phyloP scores from a whole-genome alignment of 2,329 filamentous ascomycete genomes.

The Aspergillus sp. region DNA sequence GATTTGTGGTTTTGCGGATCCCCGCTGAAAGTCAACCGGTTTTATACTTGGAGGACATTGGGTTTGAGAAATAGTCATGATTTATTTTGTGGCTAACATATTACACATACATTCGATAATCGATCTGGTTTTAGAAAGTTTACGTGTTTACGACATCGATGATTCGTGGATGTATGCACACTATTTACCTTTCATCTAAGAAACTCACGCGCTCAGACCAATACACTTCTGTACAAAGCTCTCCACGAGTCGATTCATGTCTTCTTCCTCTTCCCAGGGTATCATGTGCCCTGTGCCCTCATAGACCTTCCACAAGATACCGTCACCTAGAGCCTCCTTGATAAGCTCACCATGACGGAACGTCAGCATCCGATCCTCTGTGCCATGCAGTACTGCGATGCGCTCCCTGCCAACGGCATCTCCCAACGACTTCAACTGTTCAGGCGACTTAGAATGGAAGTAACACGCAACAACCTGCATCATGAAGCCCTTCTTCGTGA shows the following conservation, averaged over 20 bases:
- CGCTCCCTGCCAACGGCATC: constrained; percentile 68
- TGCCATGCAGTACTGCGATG: constrained; percentile 76
- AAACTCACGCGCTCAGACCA: background rate
- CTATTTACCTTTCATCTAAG: too few species aligned
- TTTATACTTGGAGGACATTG: too few species aligned
- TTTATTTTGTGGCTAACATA: too few species aligned
- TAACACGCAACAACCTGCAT: constrained; percentile 75
- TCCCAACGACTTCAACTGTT: constrained; percentile 64
- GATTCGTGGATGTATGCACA: too few species aligned
- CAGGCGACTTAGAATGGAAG: constrained; percentile 71
- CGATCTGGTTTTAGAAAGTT: too few species aligned
- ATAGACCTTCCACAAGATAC: constrained; percentile 53
- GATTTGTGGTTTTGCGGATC: background rate
- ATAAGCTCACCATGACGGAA: constrained; percentile 67
- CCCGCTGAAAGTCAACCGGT: too few species aligned
- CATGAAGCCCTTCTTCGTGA: constrained; percentile 66
- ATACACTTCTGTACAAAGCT: constrained; percentile 49
- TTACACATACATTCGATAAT: too few species aligned
- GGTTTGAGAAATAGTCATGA: too few species aligned
- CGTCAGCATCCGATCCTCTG: constrained; percentile 73
- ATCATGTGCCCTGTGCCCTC: constrained; percentile 74
- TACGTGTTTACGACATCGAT: too few species aligned
- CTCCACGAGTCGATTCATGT: constrained; percentile 65
- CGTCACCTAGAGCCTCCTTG: constrained; percentile 63
- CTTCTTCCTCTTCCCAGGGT: constrained; percentile 65